A percentile compares a stretch with the other conserved stretches of the same genome.
These are phyloP conservation scores for Delonix regia DNA, from an alignment of 306 rosid species.

Conservation along the genomic window DNA sequence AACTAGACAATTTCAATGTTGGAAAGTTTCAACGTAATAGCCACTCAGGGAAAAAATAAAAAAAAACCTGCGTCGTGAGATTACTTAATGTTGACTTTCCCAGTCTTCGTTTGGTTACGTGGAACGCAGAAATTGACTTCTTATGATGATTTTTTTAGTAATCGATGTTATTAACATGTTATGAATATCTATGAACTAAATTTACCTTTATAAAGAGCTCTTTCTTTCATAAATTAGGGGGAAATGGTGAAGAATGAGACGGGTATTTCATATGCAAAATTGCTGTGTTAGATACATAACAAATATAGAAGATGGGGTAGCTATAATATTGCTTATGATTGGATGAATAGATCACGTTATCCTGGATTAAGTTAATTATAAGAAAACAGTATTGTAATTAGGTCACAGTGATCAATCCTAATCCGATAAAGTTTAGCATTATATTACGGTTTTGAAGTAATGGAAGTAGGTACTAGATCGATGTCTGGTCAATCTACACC, in stretches of 20 bases:
- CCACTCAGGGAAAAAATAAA: not conserved
- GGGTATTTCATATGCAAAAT: not conserved
- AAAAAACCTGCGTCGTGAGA: not conserved
- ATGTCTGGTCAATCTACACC: not conserved
- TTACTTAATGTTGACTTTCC: not conserved
- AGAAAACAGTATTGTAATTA: not conserved
- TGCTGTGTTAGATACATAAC: not conserved
- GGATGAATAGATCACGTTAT: not conserved
- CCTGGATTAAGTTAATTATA: not conserved
- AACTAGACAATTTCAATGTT: conserved; percentile 23
- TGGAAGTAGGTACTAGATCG: not conserved
- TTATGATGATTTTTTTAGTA: not conserved
- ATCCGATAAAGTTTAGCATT: not conserved
- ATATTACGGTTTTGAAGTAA: not conserved
- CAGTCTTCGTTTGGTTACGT: not conserved
- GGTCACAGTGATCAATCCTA: not conserved
- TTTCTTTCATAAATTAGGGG: not conserved
- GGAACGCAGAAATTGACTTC: not conserved
- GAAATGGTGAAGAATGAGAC: not conserved
- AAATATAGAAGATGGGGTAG: not conserved
- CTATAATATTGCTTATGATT: not conserved
- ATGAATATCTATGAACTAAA: not conserved
- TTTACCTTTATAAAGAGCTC: not conserved
- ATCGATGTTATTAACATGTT: not conserved
- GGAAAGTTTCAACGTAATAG: not conserved